Conservation (phyloP, 2,329 filamentous ascomycete genomes). For the Xylaria sp. region DNA sequence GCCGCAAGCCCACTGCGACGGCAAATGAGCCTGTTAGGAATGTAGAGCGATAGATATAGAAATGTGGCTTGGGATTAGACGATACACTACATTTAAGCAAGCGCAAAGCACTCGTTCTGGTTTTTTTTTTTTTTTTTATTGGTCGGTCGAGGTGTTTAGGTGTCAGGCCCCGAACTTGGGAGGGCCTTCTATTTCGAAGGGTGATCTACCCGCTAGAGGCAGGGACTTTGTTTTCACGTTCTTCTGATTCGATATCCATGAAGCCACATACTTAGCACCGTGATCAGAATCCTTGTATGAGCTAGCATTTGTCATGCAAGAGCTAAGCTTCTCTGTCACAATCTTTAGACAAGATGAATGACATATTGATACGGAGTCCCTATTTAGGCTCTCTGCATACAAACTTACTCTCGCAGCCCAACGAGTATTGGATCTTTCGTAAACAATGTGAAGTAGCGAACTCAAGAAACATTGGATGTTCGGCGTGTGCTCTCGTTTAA, state of each 20-base stretch:
- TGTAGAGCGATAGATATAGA: conserved; percentile 50
- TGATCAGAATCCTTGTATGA: not conserved
- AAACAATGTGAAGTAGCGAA: not conserved
- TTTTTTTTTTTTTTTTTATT: too few species aligned
- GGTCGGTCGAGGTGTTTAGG: conserved; percentile 29
- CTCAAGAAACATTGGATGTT: not conserved
- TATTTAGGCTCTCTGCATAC: not conserved
- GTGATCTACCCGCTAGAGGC: conserved; percentile 5
- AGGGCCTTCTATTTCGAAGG: not conserved
- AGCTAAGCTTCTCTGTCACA: not conserved
- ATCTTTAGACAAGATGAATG: conserved; percentile 18
- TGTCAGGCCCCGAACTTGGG: conserved; percentile 2
- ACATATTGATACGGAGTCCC: not conserved
- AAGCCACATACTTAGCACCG: conserved; percentile 3
- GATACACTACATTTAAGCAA: conserved; percentile 27
- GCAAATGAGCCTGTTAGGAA: conserved; percentile 78
- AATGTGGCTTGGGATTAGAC: conserved; percentile 27
- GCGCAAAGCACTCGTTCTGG: conserved; percentile 25
- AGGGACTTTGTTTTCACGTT: conserved; percentile 11
- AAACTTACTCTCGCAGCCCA: not conserved
- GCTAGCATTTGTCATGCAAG: not conserved
- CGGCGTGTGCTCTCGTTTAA: too few species aligned
- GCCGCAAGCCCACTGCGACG: conserved; percentile 75
- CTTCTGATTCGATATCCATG: conserved; percentile 4
- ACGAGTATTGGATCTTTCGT: not conserved